A percentile compares a stretch with the other conserved stretches of the same genome.
phyloP scores from a whole-genome alignment of 1,284 basidiomycete genomes.

The Porodaedalea pini region DNA sequence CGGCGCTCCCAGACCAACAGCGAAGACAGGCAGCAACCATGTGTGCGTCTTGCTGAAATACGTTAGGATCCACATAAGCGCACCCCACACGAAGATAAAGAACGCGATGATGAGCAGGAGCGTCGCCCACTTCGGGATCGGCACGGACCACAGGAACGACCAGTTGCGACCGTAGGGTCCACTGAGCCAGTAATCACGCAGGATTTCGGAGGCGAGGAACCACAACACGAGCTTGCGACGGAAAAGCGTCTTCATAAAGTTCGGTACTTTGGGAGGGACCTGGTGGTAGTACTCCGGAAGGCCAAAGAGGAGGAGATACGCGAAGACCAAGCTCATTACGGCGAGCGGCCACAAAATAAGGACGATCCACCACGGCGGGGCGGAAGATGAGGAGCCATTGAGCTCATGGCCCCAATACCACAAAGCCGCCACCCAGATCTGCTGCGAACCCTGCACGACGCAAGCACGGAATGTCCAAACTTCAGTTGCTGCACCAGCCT shows the following conservation, averaged over 20 bases:
- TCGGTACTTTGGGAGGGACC: slow-evolving; percentile 89
- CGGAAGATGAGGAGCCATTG: slow-evolving; percentile 47
- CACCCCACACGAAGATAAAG: slow-evolving; percentile 83
- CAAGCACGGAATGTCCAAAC: slow-evolving; percentile 88
- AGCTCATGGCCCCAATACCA: slow-evolving; percentile 93
- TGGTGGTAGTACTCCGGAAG: slow-evolving; percentile 86
- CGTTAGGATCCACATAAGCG: slow-evolving; percentile 72
- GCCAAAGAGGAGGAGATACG: slow-evolving; percentile 79
- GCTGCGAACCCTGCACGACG: slow-evolving; percentile 88
- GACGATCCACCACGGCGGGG: slow-evolving; percentile 80
- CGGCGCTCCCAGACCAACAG: slow-evolving; percentile 87
- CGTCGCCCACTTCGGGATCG: slow-evolving; percentile 79
- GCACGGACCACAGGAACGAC: slow-evolving; percentile 87
- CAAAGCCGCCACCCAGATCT: slow-evolving; percentile 88
- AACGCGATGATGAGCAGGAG: slow-evolving; percentile 76
- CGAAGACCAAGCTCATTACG: slow-evolving; percentile 69
- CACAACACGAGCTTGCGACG: slow-evolving; percentile 86
- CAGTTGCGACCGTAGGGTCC: slow-evolving; percentile 92
- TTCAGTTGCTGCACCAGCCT: slow-evolving; percentile 89
- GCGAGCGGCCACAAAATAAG: slow-evolving; percentile 81
- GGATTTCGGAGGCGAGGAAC: slow-evolving; percentile 87
- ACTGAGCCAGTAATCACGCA: slow-evolving; percentile 91
- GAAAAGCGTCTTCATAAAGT: slow-evolving; percentile 85
- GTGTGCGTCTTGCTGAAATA: slow-evolving; percentile 89
- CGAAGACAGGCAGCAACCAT: slow-evolving; percentile 90